Percentiles rank a stretch among this genome's conserved stretches.
These are phyloP conservation scores for Citrus cavaleriei DNA, from an alignment of 345 rosid genomes.

Conservation along the genomic window DNA sequence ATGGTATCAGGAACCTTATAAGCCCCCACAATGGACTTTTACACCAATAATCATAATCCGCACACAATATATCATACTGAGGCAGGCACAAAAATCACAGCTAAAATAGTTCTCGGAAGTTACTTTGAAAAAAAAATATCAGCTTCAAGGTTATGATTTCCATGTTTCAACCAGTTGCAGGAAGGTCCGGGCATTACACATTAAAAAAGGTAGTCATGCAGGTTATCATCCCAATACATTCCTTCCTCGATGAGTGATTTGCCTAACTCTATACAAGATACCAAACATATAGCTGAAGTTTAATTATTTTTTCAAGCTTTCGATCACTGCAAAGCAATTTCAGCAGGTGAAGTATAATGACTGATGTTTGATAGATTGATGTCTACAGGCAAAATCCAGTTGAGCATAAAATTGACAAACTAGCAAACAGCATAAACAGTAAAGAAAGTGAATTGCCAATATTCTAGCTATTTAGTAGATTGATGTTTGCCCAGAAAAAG, in stretches of 20 bases:
- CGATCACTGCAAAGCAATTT: neutral
- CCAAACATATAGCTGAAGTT: neutral
- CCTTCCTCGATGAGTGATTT: neutral
- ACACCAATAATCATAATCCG: neutral
- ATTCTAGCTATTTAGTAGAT: neutral
- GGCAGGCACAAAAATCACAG: neutral
- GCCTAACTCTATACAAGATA: neutral
- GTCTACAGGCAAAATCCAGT: neutral
- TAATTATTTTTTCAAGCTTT: neutral
- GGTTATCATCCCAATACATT: neutral
- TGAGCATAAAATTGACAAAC: neutral
- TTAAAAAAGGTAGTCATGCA: neutral
- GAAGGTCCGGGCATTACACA: neutral
- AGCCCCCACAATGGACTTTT: neutral
- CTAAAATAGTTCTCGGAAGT: neutral
- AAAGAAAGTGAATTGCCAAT: neutral
- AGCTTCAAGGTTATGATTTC: neutral
- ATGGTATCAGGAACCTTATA: neutral
- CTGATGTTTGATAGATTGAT: too few species aligned
- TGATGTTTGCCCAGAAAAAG: neutral
- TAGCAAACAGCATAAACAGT: neutral
- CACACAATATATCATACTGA: neutral
- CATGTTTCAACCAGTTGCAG: neutral
- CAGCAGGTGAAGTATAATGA: neutral
- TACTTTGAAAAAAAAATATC: neutral